Evolutionary conservation across 1,284 basidiomycete species (phyloP).

Genomic region (Quambalaria eucalypti): DNA sequence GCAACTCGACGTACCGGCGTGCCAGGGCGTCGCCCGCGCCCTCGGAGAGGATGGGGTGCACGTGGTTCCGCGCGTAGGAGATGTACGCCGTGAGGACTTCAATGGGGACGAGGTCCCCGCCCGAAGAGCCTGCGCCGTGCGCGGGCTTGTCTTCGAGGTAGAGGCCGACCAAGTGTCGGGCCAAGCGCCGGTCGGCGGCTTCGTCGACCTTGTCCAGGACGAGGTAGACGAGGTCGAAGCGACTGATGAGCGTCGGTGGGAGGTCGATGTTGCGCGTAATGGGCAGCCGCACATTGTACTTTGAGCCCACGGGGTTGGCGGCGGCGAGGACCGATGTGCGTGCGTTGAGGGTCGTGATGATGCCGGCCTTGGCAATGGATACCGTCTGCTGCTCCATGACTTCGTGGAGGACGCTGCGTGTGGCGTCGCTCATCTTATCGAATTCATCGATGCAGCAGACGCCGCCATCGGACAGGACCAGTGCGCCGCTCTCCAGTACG

Average conservation of each 20-base stretch:
- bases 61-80: slow-evolving; percentile 78
- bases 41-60: slow-evolving; percentile 80
- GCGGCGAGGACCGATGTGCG: slow-evolving; percentile 94
- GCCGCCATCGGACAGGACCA: slow-evolving; percentile 96
- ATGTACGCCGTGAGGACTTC: slow-evolving; percentile 88
- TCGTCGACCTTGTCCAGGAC: slow-evolving; percentile 88
- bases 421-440: slow-evolving; percentile 98
- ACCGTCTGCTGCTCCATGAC: slow-evolving; percentile 99
- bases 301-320: slow-evolving; percentile 91
- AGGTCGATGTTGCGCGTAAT: slow-evolving; percentile 62
- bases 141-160: slow-evolving; percentile 84
- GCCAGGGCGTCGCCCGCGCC: slow-evolving; percentile 78
- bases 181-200: slow-evolving; percentile 72
- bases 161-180: slow-evolving; percentile 82
- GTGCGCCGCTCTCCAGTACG: slow-evolving; percentile 96
- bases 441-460: slow-evolving; percentile 99
- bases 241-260: slow-evolving; percentile 91
- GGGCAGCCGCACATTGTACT: slow-evolving; percentile 81
- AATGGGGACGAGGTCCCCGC: slow-evolving; percentile 69
- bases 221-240: slow-evolving; percentile 95
- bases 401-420: slow-evolving; percentile 97
- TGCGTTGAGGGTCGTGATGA: slow-evolving; percentile 97
- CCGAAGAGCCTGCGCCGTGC: slow-evolving; percentile 49
- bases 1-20: slow-evolving; percentile 80
- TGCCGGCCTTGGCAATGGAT: slow-evolving; percentile 97